phyloP scores from a whole-genome alignment of 2,329 filamentous ascomycete species.

The Pseudogymnoascus sp. region DNA sequence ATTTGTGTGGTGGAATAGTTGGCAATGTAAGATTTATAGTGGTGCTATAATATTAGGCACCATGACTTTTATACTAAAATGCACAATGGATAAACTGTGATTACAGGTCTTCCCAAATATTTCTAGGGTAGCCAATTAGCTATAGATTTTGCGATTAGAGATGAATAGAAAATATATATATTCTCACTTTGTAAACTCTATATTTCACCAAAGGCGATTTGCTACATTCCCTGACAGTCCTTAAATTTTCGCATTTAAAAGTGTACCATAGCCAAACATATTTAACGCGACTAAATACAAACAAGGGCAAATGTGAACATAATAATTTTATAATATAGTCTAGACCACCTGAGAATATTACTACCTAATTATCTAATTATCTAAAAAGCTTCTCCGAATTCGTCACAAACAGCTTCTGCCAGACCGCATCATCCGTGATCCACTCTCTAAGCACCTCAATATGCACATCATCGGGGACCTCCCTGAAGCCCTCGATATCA shows the following conservation, averaged over 20 bases:
- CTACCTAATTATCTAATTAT: constrained; percentile 9
- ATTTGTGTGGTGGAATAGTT: constrained; percentile 47
- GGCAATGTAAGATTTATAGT: constrained; percentile 15
- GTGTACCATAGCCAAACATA: too few relatives aligned
- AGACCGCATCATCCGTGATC: constrained; percentile 19
- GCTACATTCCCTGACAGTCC: background rate
- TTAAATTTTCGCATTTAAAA: background rate
- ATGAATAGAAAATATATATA: too few relatives aligned
- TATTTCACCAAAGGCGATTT: too few relatives aligned
- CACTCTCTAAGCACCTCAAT: constrained; percentile 20
- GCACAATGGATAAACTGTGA: background rate
- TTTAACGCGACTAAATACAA: too few relatives aligned
- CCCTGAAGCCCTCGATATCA: constrained; percentile 20
- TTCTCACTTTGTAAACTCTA: too few relatives aligned
- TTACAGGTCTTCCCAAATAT: too few relatives aligned
- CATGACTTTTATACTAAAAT: background rate
- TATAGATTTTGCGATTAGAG: too few relatives aligned
- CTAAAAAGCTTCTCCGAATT: constrained; percentile 19
- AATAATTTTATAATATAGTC: too few relatives aligned
- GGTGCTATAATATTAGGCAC: too few relatives aligned
- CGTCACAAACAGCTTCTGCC: constrained; percentile 20
- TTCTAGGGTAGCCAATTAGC: too few relatives aligned
- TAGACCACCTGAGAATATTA: background rate
- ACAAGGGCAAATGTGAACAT: too few relatives aligned
- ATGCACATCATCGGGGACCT: constrained; percentile 18